Conservation (phyloP, 805 yeast genomes). For the Sugiyamaella smithiae region DNA sequence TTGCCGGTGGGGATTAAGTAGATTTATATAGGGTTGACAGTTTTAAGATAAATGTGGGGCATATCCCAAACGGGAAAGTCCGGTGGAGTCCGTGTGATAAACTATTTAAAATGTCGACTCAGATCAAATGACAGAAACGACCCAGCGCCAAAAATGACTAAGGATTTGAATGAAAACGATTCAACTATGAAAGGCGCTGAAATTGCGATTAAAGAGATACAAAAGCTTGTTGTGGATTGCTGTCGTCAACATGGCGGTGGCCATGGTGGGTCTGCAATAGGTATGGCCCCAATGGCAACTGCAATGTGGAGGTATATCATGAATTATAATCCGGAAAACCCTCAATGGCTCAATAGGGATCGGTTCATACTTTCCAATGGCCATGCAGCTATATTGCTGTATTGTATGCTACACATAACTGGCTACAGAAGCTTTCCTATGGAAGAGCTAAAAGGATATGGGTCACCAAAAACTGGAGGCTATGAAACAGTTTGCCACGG, state of each 20-base stretch:
- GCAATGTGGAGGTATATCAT: slow-evolving; percentile 38
- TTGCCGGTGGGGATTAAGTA: too few relatives aligned
- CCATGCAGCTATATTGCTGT: slow-evolving; percentile 39
- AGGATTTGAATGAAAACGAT: too few relatives aligned
- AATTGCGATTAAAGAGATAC: slow-evolving; percentile 18
- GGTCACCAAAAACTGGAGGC: slow-evolving; percentile 23
- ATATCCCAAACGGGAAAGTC: too few relatives aligned
- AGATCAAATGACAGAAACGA: too few relatives aligned
- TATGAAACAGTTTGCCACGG: slow-evolving; percentile 35
- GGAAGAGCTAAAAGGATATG: slow-evolving; percentile 38
- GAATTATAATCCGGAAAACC: slow-evolving; percentile 34
- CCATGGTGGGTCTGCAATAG: slow-evolving; percentile 43
- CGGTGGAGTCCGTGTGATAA: too few relatives aligned
- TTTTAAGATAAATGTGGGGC: too few relatives aligned
- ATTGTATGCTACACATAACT: slow-evolving; percentile 31
- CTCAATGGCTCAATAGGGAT: slow-evolving; percentile 39
- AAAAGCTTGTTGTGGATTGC: slow-evolving; percentile 24
- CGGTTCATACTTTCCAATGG: slow-evolving; percentile 41
- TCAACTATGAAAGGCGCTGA: too few relatives aligned
- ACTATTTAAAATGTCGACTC: too few relatives aligned
- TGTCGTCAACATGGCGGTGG: slow-evolving; percentile 33
- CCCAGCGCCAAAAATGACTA: too few relatives aligned
- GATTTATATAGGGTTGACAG: too few relatives aligned
- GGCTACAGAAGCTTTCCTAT: slow-evolving; percentile 41
- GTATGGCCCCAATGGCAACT: slow-evolving; percentile 41